phyloP scores from a whole-genome alignment of 768 basidiomycete genomes.

The Podaxis carcinomalis region DNA sequence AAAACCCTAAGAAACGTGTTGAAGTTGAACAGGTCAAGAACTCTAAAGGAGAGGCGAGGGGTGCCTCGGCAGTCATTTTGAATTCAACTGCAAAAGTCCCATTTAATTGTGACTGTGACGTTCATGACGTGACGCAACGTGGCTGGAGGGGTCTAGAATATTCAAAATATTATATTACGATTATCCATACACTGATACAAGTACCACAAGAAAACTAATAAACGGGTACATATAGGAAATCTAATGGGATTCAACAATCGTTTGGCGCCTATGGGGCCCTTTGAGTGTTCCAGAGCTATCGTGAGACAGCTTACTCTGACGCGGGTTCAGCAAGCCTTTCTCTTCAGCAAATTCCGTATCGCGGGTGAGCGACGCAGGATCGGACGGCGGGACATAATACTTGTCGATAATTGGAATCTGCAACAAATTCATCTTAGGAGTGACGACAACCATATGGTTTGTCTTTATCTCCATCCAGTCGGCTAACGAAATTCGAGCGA shows the following conservation, averaged over 20 bases:
- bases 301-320: slow-evolving; percentile 25
- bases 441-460: slow-evolving; percentile 93
- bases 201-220: not conserved
- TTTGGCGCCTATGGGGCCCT: not conserved
- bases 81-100: not conserved
- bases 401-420: slow-evolving; percentile 95
- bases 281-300: not conserved
- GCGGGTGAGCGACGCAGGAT: slow-evolving; percentile 65
- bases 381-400: slow-evolving; percentile 85
- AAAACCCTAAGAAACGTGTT: not conserved
- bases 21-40: not conserved
- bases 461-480: slow-evolving; percentile 99
- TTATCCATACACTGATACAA: not conserved
- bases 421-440: slow-evolving; percentile 91
- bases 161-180: not conserved
- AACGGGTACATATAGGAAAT: not conserved
- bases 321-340: slow-evolving; percentile 77
- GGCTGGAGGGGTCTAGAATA: not conserved
- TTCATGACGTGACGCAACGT: slow-evolving; percentile 6
- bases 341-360: slow-evolving; percentile 81
- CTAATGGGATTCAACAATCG: not conserved
- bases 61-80: not conserved
- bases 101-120: not conserved
- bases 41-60: not conserved
- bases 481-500: slow-evolving; percentile 34